phyloP scores from a whole-genome alignment of 345 rosid genomes.

The Camelina laxa region DNA sequence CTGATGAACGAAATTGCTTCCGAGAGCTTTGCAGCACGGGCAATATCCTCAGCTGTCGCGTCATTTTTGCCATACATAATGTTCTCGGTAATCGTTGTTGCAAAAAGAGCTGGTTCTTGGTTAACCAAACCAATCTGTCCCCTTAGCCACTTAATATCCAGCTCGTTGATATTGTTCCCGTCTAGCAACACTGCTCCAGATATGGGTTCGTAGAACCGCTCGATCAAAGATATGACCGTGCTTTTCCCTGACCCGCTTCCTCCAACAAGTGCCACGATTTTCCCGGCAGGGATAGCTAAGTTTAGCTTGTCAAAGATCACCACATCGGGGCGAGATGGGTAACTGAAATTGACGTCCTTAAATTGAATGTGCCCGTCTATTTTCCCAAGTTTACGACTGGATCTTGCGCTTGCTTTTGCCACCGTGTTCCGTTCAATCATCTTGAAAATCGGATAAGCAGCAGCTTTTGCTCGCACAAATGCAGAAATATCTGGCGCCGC shows the following conservation, averaged over 20 bases:
- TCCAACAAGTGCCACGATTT: conserved; percentile 92
- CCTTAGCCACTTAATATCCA: conserved; percentile 88
- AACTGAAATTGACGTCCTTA: conserved; percentile 71
- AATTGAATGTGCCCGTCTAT: conserved; percentile 79
- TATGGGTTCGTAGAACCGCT: conserved; percentile 87
- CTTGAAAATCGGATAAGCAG: conserved; percentile 89
- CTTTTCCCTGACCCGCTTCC: conserved; percentile 98
- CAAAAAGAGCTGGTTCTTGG: conserved; percentile 95
- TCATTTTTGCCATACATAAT: conserved; percentile 87
- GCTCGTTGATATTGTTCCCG: conserved; percentile 60
- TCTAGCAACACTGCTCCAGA: conserved; percentile 71
- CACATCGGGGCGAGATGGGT: conserved; percentile 88
- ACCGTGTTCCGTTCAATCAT: conserved; percentile 86
- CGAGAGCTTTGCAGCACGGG: conserved; percentile 82
- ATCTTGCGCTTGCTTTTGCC: conserved; percentile 59
- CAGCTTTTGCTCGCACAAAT: conserved; percentile 78
- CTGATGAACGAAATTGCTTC: conserved; percentile 80
- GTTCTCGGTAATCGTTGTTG: conserved; percentile 80
- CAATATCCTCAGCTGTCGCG: conserved; percentile 74
- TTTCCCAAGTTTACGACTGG: conserved; percentile 58
- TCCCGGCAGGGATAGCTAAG: conserved; percentile 75
- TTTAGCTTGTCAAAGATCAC: conserved; percentile 62
- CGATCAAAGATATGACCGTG: conserved; percentile 88
- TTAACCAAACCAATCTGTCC: conserved; percentile 88
- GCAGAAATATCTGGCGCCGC: conserved; percentile 91